Conservation (phyloP, 208 protist species). For the Leishmania guyanensis region DNA sequence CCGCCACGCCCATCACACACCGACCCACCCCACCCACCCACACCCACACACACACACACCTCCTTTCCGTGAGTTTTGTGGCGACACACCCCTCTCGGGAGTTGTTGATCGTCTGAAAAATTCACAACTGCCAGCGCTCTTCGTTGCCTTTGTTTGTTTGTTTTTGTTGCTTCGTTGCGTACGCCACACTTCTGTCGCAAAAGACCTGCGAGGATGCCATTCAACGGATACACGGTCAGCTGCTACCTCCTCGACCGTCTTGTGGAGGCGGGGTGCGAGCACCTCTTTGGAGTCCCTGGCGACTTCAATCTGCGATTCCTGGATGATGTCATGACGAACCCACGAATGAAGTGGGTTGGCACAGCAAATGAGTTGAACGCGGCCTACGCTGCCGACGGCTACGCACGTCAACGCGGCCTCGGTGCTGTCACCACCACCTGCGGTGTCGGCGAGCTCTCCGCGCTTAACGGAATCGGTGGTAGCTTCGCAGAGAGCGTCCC, state of each 20-base stretch:
- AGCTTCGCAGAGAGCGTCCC: constrained; percentile 40
- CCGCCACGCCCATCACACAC: too few relatives aligned
- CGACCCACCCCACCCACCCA: too few relatives aligned
- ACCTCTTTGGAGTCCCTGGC: constrained; percentile 65
- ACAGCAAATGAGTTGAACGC: constrained; percentile 67
- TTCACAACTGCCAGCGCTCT: too few relatives aligned
- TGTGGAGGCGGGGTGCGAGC: constrained; percentile 42
- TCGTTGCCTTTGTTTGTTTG: background rate
- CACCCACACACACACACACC: background rate
- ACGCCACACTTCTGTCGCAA: background rate
- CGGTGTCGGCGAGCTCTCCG: constrained; percentile 59
- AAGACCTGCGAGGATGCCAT: constrained; percentile 28
- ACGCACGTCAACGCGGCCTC: constrained; percentile 42
- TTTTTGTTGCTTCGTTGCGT: background rate
- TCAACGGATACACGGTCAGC: constrained; percentile 54
- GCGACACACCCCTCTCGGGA: background rate
- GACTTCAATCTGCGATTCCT: constrained; percentile 74
- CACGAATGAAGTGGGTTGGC: constrained; percentile 56
- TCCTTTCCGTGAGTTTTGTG: background rate
- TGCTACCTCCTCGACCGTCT: constrained; percentile 64
- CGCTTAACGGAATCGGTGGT: constrained; percentile 48
- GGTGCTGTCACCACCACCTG: constrained; percentile 48
- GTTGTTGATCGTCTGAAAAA: background rate
- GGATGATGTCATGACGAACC: constrained; percentile 54
- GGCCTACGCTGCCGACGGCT: constrained; percentile 61